Base-by-base conservation (phyloP, 768 basidiomycete genomes). In the Botryobasidium botryosum region DNA sequence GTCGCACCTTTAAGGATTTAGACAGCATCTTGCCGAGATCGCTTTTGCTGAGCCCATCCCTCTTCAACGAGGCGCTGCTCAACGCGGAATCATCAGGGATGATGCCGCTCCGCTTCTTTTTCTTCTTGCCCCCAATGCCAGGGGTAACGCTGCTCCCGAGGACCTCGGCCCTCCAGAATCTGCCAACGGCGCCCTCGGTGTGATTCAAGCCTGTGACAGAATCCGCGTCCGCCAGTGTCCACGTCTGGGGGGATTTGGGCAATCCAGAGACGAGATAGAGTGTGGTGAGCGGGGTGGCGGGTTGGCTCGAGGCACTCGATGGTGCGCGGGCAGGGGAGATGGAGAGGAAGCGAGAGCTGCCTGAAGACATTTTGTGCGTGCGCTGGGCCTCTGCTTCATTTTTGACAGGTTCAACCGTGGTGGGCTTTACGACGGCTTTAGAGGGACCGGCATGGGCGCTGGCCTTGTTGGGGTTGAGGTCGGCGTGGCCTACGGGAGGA, bases 151-250 rank as follows among this genome's bases (percentile, higher is more conserved):
- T 85, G 58, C 79, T 83, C 3, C 88, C 87, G 17, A 91, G 73
- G 12, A 90, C 84, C 61, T 91, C 87, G 36, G 88, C 80, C 37
- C 85, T 66, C 85, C 85, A 91, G 77, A 82, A 90, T 38, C 85
- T 72, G 51, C 71, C 76, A 45, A 90, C 86, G 41, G 85, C 87
- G 46, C 82, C 79, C 36, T 86, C 83, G 33, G 71, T 68, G 55
- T 91, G 87, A 54, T 82, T 75, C 41, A 88, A 68, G 39, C 82
- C 84, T 40, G 79, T 62, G 43, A 85, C 78, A 1, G 83, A 72
- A 58, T 86, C 83, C 0, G 78, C 77, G 59, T 90, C 87, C 0
- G 83, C 78, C 35, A 87, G 72, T 15, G 83, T 82, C 86, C 88
- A 91, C 8, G 81, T 86, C 58, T 84, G 75, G 1, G 86, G 84